Evolutionary conservation across 495 filamentous ascomycete genomes (phyloP), one percentile per base, ranked within the genome.

Genomic region (Penicillium psychrofluorescens): DNA sequence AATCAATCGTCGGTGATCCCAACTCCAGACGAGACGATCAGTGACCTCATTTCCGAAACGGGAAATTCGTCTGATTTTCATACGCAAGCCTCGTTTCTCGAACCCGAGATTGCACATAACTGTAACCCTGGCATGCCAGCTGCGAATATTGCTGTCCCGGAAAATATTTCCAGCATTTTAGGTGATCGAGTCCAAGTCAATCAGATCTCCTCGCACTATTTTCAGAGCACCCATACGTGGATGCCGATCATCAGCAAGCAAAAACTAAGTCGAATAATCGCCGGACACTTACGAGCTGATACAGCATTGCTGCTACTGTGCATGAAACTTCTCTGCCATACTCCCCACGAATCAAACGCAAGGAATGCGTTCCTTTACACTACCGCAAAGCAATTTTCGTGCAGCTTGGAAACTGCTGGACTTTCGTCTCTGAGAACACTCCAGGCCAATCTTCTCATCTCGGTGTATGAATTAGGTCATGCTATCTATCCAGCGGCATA

Each of bases 401-500:
- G 2, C 5, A 33, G n/a, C n/a, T n/a, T 33, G n/a, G 9, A 33
- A 33, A 33, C 31, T n/a, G 31, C 31, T 9, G 31, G 31, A 33
- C n/a, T 33, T n/a, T 33, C 6, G 6, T 33, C 31, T 2, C 31
- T 33, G 31, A 33, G 31, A n/a, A 33, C 31, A 33, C 46, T 38
- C 13, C 61, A 64, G 36, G 54, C 56, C 34, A 51, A 46, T 11
- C 36, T 64, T 39, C 48, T 64, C 28, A 36, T 62, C 13, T 50
- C 59, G 8, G 41, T 64, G 15, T 64, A 60, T 40, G 61, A 64
- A 38, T 5, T 64, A 15, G 52, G 53, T 8, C 55, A 64, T 49
- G 59, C 55, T 11, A 62, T 62, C 3, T 64, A 64, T 41, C 61
- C 59, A 35, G 53, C 59, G 8, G 61, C 61, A 27, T 63, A 44